Conservation (phyloP, 2,329 filamentous ascomycete species). For the Rhexocercosporidium sp. region DNA sequence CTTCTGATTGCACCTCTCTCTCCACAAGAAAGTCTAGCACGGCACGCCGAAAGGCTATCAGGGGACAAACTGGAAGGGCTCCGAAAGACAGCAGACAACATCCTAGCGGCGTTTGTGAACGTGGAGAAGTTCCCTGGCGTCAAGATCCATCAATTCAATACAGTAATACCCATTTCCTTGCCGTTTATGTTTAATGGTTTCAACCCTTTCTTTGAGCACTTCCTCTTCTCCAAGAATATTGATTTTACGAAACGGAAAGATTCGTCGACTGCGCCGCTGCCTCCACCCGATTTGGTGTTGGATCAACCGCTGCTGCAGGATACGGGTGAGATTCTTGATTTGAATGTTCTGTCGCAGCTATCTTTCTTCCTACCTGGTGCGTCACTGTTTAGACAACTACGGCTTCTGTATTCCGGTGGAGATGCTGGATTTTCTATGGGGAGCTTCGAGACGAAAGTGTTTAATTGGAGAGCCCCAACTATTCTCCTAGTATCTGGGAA, state of each 20-base stretch:
- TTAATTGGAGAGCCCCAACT: conserved; percentile 79
- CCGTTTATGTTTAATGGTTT: conserved; percentile 73
- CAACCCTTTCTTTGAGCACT: conserved; percentile 73
- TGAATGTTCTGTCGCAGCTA: conserved; percentile 70
- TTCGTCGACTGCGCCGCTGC: conserved; percentile 25
- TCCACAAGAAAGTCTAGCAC: conserved; percentile 67
- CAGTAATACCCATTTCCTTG: conserved; percentile 62
- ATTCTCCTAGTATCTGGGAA: conserved; percentile 72
- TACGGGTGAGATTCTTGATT: conserved; percentile 66
- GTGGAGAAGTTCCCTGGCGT: conserved; percentile 68
- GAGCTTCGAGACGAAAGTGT: conserved; percentile 74
- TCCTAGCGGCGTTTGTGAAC: conserved; percentile 69
- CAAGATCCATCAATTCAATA: conserved; percentile 64
- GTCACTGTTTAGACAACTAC: conserved; percentile 68
- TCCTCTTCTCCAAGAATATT: conserved; percentile 75
- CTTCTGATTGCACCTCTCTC: conserved; percentile 69
- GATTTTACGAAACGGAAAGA: conserved; percentile 56
- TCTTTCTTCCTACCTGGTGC: conserved; percentile 73
- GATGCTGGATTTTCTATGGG: conserved; percentile 78
- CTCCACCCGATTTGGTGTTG: conserved; percentile 28
- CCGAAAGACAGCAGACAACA: conserved; percentile 64
- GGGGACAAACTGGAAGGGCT: conserved; percentile 63
- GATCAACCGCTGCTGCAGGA: conserved; percentile 53
- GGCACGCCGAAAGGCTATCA: conserved; percentile 60
- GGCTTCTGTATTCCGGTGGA: conserved; percentile 72